Base-by-base conservation (phyloP, 495 filamentous ascomycete genomes). In the Glarea lozoyensis region DNA sequence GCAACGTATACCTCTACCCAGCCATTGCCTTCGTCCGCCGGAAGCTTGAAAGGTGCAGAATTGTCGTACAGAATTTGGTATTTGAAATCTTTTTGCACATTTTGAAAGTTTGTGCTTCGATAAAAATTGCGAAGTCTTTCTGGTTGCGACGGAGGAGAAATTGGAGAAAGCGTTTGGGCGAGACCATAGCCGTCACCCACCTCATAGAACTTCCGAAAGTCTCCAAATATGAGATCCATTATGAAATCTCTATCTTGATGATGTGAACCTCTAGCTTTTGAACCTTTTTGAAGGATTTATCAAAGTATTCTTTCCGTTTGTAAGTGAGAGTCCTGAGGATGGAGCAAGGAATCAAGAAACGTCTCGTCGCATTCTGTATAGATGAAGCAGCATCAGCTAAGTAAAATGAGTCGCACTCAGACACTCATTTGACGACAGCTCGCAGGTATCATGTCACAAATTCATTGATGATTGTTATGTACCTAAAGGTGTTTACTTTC, bases 1-100 rank as follows among this genome's bases (percentile, higher is more conserved):
- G 75, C 70, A 33, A 70, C 62, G 54, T 88, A 94, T 10, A 95
- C 77, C 19, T 94, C 87, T 2, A 81, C 62, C 92, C 90, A 96
- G 1, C 79, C 76, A 36, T 66, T 68, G 20, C 75, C 66, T 55
- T 93, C 84, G 9, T 78, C 68, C 34, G 77, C 74, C 3, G 75
- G 61, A 0, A 88, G 48, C 31, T 65, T 68, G 24, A 69, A 46
- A 4, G 58, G 61, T 10, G 54, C 56, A 1, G 55, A 21, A 38
- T 65, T 73, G 33, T 72, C 65, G 38, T 82, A 72, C 31, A 79
- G 69, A n/a, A 87, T 61, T 12, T 64, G 62, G 37, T 78, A 75
- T 20, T 74, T 72, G 11, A 94, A 62, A 43, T 86, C 75, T 13
- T 41, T 49, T 37, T 69, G 65, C 37, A 76, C 58, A 40, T 68